Evolutionary conservation across 345 rosid genomes (phyloP).

Genomic region (Anacardium occidentale): DNA sequence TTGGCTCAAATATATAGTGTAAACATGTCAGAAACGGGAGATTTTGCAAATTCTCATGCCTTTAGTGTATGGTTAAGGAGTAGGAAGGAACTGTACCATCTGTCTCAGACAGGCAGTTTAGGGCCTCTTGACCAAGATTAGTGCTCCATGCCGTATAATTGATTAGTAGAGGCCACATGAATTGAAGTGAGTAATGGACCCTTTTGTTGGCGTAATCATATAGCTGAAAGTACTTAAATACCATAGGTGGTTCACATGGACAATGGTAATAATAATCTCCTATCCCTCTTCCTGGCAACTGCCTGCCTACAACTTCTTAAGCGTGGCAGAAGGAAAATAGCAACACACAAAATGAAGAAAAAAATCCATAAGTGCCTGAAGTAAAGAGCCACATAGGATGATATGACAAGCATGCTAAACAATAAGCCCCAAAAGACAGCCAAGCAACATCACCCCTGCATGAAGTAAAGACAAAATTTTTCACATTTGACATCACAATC

Average conservation of each 20-base stretch:
- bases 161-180: slow-evolving; percentile 2
- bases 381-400: slow-evolving; percentile 31
- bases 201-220: slow-evolving; percentile 5
- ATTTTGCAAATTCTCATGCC: slow-evolving; percentile 15
- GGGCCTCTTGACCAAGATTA: slow-evolving; percentile 16
- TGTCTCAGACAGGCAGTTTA: slow-evolving; percentile 1
- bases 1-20: slow-evolving; percentile 16
- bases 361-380: slow-evolving; percentile 37
- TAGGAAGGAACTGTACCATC: slow-evolving; percentile 26
- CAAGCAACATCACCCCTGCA: slow-evolving; percentile 46
- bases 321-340: slow-evolving; percentile 35
- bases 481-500: slow-evolving; percentile 8
- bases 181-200: background rate
- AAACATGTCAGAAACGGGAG: slow-evolving; percentile 9
- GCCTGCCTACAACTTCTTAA: slow-evolving; percentile 41
- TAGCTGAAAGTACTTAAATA: slow-evolving; percentile 10
- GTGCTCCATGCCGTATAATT: slow-evolving; percentile 11
- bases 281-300: slow-evolving; percentile 42
- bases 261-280: slow-evolving; percentile 45
- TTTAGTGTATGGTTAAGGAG: slow-evolving; percentile 18
- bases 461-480: slow-evolving; percentile 10
- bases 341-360: slow-evolving; percentile 28
- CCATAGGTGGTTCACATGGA: slow-evolving; percentile 35
- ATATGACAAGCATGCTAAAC: slow-evolving; percentile 36
- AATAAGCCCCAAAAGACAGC: slow-evolving; percentile 43